These are phyloP conservation scores for Exophiala sp. DNA, from an alignment of 2,329 filamentous ascomycete genomes.

Conservation along the genomic window DNA sequence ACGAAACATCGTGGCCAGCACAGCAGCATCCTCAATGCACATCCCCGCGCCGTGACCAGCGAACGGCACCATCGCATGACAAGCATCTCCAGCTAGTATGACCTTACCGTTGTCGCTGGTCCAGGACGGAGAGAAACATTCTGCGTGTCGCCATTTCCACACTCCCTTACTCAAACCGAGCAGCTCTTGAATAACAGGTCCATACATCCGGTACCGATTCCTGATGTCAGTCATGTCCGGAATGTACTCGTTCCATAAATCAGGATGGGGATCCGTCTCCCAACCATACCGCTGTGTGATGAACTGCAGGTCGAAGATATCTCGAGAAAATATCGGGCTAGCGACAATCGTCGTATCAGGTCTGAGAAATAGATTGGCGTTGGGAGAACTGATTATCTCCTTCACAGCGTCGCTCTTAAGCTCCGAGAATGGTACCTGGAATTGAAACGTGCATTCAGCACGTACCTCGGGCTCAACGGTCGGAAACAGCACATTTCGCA, in stretches of 20 bases:
- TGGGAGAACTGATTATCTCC: not conserved
- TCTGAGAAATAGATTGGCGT: not conserved
- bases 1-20: not conserved
- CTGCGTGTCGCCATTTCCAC: not conserved
- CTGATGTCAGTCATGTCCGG: conserved; percentile 2
- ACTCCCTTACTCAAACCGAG: not conserved
- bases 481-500: not conserved
- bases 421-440: not conserved
- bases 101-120: conserved; percentile 1
- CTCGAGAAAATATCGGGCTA: not conserved
- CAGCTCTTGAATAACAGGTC: conserved; percentile 1
- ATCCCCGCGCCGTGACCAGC: conserved; percentile 2
- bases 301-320: conserved; percentile 4
- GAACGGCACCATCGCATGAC: not conserved
- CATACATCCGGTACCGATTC: not conserved
- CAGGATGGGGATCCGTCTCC: conserved; percentile 1
- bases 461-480: not conserved
- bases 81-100: not conserved
- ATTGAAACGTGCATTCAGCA: not conserved
- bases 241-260: not conserved
- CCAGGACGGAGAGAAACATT: not conserved
- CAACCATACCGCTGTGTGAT: not conserved
- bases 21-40: conserved; percentile 5
- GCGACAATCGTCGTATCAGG: not conserved
- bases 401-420: not conserved